These are phyloP conservation scores for Leccinellum albellum DNA, from an alignment of 768 basidiomycete species.

Conservation along the genomic window DNA sequence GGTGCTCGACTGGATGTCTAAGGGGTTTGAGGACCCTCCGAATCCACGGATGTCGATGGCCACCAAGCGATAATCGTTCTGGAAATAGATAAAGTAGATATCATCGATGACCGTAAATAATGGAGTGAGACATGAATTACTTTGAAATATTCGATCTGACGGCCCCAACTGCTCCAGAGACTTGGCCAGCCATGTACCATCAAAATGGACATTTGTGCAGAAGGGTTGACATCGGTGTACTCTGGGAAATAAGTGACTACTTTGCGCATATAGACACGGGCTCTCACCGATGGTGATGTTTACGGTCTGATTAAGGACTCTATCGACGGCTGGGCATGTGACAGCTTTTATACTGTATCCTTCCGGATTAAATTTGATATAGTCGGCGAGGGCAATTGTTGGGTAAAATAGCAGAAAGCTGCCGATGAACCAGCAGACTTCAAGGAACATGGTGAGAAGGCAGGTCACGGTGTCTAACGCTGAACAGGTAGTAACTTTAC, in stretches of 20 bases:
- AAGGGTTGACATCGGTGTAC: constrained; percentile 62
- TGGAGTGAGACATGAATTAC: constrained; percentile 26
- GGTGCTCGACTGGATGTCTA: constrained; percentile 53
- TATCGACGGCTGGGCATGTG: constrained; percentile 41
- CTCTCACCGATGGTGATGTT: constrained; percentile 46
- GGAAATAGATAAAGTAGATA: background rate
- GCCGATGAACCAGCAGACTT: background rate
- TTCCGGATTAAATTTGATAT: constrained; percentile 35
- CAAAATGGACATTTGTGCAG: constrained; percentile 48
- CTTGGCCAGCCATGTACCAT: constrained; percentile 82
- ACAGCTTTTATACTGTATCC: constrained; percentile 34
- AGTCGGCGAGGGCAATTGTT: background rate
- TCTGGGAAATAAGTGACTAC: constrained; percentile 32
- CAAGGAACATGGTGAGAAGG: background rate
- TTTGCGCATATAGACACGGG: constrained; percentile 6
- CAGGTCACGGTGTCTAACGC: background rate
- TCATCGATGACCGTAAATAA: background rate
- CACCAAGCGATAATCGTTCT: constrained; percentile 61
- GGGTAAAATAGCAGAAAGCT: background rate
- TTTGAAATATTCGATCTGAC: constrained; percentile 65
- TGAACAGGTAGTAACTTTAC: background rate
- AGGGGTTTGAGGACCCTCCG: constrained; percentile 62
- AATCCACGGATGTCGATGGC: constrained; percentile 69
- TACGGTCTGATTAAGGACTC: constrained; percentile 30
- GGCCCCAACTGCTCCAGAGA: constrained; percentile 72